Evolutionary conservation across 257 asterid species (phyloP), one percentile per base, ranked within the genome.

Genomic region (Solanum dulcamara): DNA sequence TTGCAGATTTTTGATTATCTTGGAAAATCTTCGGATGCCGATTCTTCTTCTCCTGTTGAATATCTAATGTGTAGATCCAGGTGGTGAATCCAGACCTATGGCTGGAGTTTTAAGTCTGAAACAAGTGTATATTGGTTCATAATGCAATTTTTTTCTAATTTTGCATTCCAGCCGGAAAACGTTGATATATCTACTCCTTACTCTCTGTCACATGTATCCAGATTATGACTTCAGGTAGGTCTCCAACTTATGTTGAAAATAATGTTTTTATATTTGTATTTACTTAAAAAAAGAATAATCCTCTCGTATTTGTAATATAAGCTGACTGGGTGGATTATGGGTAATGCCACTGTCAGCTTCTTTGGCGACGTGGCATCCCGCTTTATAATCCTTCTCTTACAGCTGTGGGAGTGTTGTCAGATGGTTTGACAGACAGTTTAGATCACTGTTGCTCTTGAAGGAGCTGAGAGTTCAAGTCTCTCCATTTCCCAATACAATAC

Each of bases 401-500:
- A 83, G 91, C 85, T 84, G 80, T 93, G 99, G 99, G 98, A 92
- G 98, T 97, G 99, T 94, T 95, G 99, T 97, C 98, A 95, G 98
- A 97, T 87, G 98, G 98, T 91, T 92, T 97, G 98, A 97, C 99
- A 92, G 94, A 90, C 99, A 94, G 99, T 95, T 92, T 88, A 83
- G 88, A 90, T 89, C 85, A 93, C 99, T 97, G 98, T 97, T 93
- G 98, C 98, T 96, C 98, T 91, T 88, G 28, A 90, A 86, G 93
- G 98, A 96, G 99, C 97, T 95, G 99, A 97, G 99, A 97, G 98
- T 97, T 97, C 99, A 91, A 97, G 96, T 94, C 98, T 97, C 99
- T 97, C 99, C 99, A 97, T 95, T 90, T 97, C 99, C 99, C 99
- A 85, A 86, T 87, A 85, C 90, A 87, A 81, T 85, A 55, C 84